Conservation (phyloP, 495 filamentous ascomycete genomes). For the Daldinia decipiens region DNA sequence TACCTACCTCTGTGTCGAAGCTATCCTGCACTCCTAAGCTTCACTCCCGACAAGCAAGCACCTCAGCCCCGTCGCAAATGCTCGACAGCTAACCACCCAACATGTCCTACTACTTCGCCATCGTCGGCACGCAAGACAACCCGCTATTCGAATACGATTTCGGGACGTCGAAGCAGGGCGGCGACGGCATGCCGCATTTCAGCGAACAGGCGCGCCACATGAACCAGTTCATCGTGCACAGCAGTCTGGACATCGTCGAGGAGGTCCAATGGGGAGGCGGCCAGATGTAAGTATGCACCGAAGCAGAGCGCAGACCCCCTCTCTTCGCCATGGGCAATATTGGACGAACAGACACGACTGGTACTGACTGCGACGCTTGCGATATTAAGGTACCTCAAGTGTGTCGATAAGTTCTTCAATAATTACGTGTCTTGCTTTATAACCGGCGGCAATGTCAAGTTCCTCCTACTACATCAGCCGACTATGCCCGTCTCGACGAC, state of each 20-base stretch:
- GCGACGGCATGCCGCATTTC: conserved; percentile 90
- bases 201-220: conserved; percentile 85
- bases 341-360: neutral
- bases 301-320: too few relatives aligned
- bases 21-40: conserved; percentile 6
- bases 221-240: conserved; percentile 97
- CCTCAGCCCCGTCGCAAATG: conserved; percentile 39
- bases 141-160: conserved; percentile 96
- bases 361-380: neutral
- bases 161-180: conserved; percentile 92
- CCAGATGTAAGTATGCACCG: conserved; percentile 67
- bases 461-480: conserved; percentile 89
- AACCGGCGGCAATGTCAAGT: conserved; percentile 82
- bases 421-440: conserved; percentile 92
- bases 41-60: neutral
- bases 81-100: conserved; percentile 46
- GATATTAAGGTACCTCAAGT: conserved; percentile 84
- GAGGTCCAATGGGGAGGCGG: conserved; percentile 90
- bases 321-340: neutral
- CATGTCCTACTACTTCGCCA: conserved; percentile 98
- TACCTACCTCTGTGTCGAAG: neutral
- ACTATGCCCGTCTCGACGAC: conserved; percentile 54
- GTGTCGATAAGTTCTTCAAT: conserved; percentile 91
- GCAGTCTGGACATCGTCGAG: conserved; percentile 90
- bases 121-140: conserved; percentile 92